Conservation (phyloP, 305 asterid genomes). For the Salvia sclarea region DNA sequence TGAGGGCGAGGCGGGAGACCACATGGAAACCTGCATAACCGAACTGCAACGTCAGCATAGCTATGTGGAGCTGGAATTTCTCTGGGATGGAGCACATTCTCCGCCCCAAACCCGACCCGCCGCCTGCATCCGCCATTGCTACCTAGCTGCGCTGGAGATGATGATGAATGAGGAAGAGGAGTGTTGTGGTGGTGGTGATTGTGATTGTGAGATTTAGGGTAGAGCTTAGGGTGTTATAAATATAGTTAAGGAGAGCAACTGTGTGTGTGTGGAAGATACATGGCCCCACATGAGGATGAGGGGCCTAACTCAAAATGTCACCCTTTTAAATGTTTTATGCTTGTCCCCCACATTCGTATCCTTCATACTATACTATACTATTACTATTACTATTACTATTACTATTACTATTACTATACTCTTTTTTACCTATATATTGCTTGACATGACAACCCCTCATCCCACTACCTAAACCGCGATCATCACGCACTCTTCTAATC, state of each 20-base stretch:
- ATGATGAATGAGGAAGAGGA: not conserved
- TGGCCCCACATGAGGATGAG: slow-evolving; percentile 35
- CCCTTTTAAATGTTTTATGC: slow-evolving; percentile 49
- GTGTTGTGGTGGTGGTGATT: not conserved
- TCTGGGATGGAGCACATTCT: slow-evolving; percentile 77
- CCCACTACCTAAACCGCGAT: slow-evolving; percentile 44
- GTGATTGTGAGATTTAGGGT: slow-evolving; percentile 37
- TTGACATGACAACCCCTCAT: slow-evolving; percentile 63
- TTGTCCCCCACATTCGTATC: slow-evolving; percentile 62
- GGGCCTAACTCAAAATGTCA: slow-evolving; percentile 36
- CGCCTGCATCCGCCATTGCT: slow-evolving; percentile 68
- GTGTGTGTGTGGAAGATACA: not conserved
- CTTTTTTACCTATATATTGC: slow-evolving; percentile 26
- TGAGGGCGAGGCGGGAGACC: slow-evolving; percentile 89
- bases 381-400: not conserved
- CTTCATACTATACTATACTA: no score
- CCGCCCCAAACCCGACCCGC: slow-evolving; percentile 39
- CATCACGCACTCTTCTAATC: slow-evolving; percentile 9
- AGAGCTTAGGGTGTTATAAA: slow-evolving; percentile 59
- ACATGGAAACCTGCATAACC: slow-evolving; percentile 99
- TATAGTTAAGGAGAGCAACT: slow-evolving; percentile 37
- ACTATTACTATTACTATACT: no score
- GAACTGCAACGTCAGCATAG: slow-evolving; percentile 90
- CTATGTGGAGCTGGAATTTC: slow-evolving; percentile 74
- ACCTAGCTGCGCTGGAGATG: no score